These are phyloP conservation scores for Serendipita sp. DNA, from an alignment of 768 basidiomycete species.

Conservation along the genomic window DNA sequence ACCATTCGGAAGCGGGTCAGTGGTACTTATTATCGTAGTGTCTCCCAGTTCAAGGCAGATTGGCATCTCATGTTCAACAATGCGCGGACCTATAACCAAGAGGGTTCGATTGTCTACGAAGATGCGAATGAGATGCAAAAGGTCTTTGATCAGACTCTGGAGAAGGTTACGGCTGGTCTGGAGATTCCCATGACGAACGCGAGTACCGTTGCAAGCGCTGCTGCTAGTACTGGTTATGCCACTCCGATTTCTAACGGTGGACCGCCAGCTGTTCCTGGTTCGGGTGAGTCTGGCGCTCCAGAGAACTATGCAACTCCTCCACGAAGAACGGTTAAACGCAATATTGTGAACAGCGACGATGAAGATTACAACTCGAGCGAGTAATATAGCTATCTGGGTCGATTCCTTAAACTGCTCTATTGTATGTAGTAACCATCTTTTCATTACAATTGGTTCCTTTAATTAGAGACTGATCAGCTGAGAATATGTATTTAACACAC, in stretches of 20 bases:
- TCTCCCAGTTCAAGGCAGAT: slow-evolving; percentile 56
- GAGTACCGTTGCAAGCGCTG: not conserved
- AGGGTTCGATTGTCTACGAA: slow-evolving; percentile 87
- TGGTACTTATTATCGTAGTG: slow-evolving; percentile 52
- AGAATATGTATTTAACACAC: too few species aligned
- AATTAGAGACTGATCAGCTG: too few species aligned
- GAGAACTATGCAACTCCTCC: not conserved
- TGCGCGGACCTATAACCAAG: slow-evolving; percentile 83
- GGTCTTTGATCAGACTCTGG: slow-evolving; percentile 58
- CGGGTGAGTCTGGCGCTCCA: not conserved
- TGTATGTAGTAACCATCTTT: too few species aligned
- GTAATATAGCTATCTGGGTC: too few species aligned
- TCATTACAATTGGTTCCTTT: too few species aligned
- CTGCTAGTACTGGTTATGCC: not conserved
- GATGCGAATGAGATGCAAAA: slow-evolving; percentile 93
- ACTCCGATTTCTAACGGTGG: not conserved
- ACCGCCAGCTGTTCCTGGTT: not conserved
- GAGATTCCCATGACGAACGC: slow-evolving; percentile 52
- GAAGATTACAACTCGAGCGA: not conserved
- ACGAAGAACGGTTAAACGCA: not conserved
- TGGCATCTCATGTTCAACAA: slow-evolving; percentile 89
- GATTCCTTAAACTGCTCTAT: too few species aligned
- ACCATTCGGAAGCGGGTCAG: slow-evolving; percentile 65
- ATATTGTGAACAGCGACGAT: not conserved
- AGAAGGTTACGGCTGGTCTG: slow-evolving; percentile 48